A percentile compares a stretch with the other conserved stretches of the same genome.
These are phyloP conservation scores for Trichosanthes truncata DNA, from an alignment of 306 rosid species.

Conservation along the genomic window DNA sequence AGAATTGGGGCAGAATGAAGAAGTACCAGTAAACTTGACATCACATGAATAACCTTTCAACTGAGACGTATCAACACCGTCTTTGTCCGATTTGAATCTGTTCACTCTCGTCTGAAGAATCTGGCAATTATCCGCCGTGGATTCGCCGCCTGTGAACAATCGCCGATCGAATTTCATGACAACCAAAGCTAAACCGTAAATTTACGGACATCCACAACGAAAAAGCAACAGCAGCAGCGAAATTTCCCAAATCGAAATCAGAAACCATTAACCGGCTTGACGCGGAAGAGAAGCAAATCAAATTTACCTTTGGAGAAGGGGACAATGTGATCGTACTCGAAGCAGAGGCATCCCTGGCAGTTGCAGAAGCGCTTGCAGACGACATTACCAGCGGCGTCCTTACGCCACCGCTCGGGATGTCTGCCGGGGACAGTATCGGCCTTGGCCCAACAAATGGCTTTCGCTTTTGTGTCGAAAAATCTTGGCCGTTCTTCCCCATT, in stretches of 20 bases:
- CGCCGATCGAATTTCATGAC: background rate
- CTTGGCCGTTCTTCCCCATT: constrained; percentile 45
- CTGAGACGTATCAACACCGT: constrained; percentile 40
- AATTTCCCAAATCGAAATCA: background rate
- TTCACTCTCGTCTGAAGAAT: constrained; percentile 94
- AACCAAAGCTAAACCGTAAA: background rate
- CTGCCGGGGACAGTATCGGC: constrained; percentile 72
- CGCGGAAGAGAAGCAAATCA: background rate
- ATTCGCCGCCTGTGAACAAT: constrained; percentile 71
- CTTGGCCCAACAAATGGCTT: constrained; percentile 55
- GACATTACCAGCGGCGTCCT: constrained; percentile 81
- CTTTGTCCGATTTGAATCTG: constrained; percentile 70
- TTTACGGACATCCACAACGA: background rate
- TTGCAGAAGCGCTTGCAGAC: constrained; percentile 90
- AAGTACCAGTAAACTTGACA: constrained; percentile 58
- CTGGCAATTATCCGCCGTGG: constrained; percentile 70
- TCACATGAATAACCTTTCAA: constrained; percentile 53
- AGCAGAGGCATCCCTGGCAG: constrained; percentile 91
- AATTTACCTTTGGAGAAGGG: constrained; percentile 76
- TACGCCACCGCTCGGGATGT: constrained; percentile 93
- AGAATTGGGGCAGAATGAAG: background rate
- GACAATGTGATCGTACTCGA: constrained; percentile 80
- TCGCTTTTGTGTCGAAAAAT: constrained; percentile 54
- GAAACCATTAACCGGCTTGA: background rate
- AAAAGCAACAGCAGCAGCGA: constrained; percentile 1